Evolutionary conservation across 2,329 filamentous ascomycete genomes (phyloP), one percentile per base, ranked within the genome.

Genomic region (Nigrospora osmanthi): DNA sequence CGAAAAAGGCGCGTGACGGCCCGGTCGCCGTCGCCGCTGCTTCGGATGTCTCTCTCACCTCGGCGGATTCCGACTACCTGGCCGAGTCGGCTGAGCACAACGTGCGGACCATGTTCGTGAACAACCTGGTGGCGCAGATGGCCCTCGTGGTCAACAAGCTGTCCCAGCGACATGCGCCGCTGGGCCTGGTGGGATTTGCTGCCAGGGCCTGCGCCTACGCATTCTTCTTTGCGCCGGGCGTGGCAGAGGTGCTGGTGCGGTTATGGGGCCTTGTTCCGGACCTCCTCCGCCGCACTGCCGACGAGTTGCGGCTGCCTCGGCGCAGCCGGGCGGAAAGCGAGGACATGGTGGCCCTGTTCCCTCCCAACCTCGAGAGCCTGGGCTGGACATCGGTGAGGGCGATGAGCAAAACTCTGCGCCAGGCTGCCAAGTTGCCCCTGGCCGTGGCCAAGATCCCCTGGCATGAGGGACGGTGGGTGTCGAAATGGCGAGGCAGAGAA

Each of bases 141-240:
- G 75, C 79, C 2, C 85, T 93, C 51, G 85, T 89, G n/a, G 83
- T 95, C 7, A 87, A 93, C 44, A 91, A 89, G 59, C 85, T 95
- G 81, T 89, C 87, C 14, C 71, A 87, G 56, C 80, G 87, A 40
- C 85, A 89, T 47, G 71, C 71, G 4, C 76, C 78, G 1, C 56
- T 71, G 16, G 85, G 80, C 54, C 63, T 89, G 47, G 87, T 95
- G 47, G 85, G 85, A 30, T 95, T 95, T 60, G 89, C 87, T 44
- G 90, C 88, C 48, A 94, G 93, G 65, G 87, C 89, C 4, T 91
- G 87, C 58, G 89, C 90, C 2, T 95, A 94, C 63, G 89, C 88
- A 30, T 95, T 95, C 64, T 93, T 91, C 67, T 96, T 95, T 57
- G 90, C 87, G 28, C 88, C 89, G 0, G 88, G 88, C 5, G 79